Conservation (phyloP, 2,329 filamentous ascomycete species). For the Thelonectria olida region DNA sequence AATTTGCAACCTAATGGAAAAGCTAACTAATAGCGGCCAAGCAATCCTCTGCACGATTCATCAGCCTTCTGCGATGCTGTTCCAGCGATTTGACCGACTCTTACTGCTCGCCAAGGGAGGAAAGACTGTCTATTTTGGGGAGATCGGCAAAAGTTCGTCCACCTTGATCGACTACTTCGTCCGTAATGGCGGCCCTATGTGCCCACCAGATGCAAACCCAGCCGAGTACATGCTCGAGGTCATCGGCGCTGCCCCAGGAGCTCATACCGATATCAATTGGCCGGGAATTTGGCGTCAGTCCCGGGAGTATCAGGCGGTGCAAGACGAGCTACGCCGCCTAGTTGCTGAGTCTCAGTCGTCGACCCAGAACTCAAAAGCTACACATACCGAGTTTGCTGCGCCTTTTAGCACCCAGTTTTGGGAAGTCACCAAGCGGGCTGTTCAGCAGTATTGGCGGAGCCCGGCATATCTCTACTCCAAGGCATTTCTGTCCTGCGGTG, state of each 20-base stretch:
- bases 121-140: constrained; percentile 69
- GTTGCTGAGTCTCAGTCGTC: too few species aligned
- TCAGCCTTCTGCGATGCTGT: constrained; percentile 57
- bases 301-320: constrained; percentile 41
- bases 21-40: constrained; percentile 61
- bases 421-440: constrained; percentile 71
- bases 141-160: constrained; percentile 55
- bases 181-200: constrained; percentile 63
- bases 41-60: constrained; percentile 60
- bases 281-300: constrained; percentile 45
- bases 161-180: constrained; percentile 67
- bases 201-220: constrained; percentile 66
- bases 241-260: constrained; percentile 55
- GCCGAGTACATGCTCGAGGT: constrained; percentile 72
- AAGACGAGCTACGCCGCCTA: too few species aligned
- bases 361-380: constrained; percentile 13
- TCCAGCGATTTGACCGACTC: constrained; percentile 62
- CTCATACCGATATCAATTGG: constrained; percentile 53
- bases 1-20: constrained; percentile 65
- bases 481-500: constrained; percentile 61
- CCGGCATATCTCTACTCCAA: constrained; percentile 82
- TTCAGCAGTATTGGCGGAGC: constrained; percentile 82
- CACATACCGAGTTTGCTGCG: constrained; percentile 73
- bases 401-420: constrained; percentile 69
- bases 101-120: constrained; percentile 69